Evolutionary conservation across 805 yeast genomes (phyloP).

Genomic region (Dipodascus albidus): DNA sequence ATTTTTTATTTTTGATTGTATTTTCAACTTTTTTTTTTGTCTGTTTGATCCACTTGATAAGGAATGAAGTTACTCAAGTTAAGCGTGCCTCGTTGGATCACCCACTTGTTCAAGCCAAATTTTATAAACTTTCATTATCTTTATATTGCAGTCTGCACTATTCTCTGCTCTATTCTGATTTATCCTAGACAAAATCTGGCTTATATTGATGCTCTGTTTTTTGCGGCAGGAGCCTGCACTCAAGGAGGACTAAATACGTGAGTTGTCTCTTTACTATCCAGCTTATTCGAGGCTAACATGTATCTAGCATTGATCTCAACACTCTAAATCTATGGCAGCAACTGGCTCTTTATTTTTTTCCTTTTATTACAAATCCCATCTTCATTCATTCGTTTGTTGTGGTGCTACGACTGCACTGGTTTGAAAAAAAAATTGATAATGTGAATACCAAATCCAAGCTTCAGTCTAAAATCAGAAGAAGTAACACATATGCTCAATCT

Average conservation of each 20-base stretch:
- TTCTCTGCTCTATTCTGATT: constrained; percentile 62
- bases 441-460: constrained; percentile 68
- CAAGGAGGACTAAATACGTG: constrained; percentile 89
- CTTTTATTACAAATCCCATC: constrained; percentile 73
- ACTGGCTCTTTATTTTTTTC: constrained; percentile 48
- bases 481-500: constrained; percentile 52
- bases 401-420: constrained; percentile 76
- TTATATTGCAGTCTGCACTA: constrained; percentile 48
- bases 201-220: constrained; percentile 73
- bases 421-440: constrained; percentile 74
- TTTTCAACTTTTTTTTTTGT: too few relatives aligned
- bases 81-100: not conserved
- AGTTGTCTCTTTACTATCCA: constrained; percentile 36
- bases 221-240: constrained; percentile 67
- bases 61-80: not conserved
- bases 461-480: constrained; percentile 72
- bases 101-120: not conserved
- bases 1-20: too few relatives aligned
- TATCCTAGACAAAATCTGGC: constrained; percentile 56
- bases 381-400: constrained; percentile 73
- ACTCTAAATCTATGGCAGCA: constrained; percentile 66
- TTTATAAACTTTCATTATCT: constrained; percentile 25
- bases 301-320: not conserved
- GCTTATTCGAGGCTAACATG: not conserved
- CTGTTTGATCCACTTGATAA: too few relatives aligned